Conservation (phyloP, 495 filamentous ascomycete species). For the Hypoxylon lienhwacheense region DNA sequence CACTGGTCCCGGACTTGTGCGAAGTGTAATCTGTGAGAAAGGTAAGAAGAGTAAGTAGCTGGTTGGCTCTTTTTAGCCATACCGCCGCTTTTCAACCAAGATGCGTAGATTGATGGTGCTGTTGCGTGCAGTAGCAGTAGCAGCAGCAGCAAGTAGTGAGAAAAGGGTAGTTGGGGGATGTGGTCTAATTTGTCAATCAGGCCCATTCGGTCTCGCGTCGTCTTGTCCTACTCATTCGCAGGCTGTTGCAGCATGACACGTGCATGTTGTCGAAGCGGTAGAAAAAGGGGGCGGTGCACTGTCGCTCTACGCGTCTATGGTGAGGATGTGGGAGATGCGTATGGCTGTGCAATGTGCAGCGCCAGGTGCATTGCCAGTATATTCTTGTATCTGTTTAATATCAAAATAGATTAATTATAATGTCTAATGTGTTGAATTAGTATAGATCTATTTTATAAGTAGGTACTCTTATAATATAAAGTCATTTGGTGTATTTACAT, state of each 20-base stretch:
- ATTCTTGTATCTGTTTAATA: not conserved
- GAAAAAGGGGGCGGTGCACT: slow-evolving; percentile 27
- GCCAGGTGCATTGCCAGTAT: not conserved
- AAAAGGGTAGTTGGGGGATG: no score
- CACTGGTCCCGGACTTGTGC: slow-evolving; percentile 28
- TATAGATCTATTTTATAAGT: no score
- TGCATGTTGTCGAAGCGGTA: slow-evolving; percentile 17
- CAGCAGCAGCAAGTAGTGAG: no score
- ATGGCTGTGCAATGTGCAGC: slow-evolving; percentile 27
- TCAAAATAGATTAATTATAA: no score
- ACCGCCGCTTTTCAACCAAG: slow-evolving; percentile 26
- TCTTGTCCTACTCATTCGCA: no score
- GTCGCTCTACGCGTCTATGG: not conserved
- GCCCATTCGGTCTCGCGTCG: not conserved
- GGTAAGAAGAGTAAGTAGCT: no score
- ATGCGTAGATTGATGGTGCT: slow-evolving; percentile 25
- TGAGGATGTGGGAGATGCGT: slow-evolving; percentile 1
- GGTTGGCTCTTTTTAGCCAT: slow-evolving; percentile 23
- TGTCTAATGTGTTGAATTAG: no score
- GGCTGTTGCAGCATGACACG: slow-evolving; percentile 21
- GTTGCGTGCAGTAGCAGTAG: slow-evolving; percentile 28
- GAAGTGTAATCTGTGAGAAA: slow-evolving; percentile 22
- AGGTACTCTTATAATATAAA: no score
- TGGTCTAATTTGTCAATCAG: no score
- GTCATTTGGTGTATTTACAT: no score